A percentile compares a stretch with the other conserved stretches of the same genome.
Evolutionary conservation across 1,284 basidiomycete species (phyloP).

Genomic region (Apiotrichum porosum): DNA sequence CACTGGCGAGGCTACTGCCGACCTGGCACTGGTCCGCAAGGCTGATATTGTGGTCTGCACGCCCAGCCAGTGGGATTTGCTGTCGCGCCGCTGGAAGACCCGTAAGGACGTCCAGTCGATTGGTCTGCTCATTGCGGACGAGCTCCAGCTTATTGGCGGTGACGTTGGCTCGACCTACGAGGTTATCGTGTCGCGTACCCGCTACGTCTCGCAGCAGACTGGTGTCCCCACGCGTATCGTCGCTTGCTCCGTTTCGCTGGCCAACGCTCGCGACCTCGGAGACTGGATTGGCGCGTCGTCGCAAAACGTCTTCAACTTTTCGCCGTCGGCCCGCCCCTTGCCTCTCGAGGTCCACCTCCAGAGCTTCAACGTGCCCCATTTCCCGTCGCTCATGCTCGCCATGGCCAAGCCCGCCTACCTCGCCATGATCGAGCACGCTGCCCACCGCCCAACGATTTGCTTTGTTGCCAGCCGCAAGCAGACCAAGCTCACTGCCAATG

Average conservation of each 20-base stretch:
- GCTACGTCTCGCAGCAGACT: constrained; percentile 94
- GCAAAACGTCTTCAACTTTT: constrained; percentile 96
- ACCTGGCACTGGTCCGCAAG: constrained; percentile 84
- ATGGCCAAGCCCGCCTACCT: constrained; percentile 99
- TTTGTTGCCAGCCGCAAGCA: constrained; percentile 94
- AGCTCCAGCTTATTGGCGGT: constrained; percentile 87
- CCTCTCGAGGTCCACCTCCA: constrained; percentile 98
- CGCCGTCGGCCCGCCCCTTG: constrained; percentile 86
- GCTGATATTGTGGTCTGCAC: constrained; percentile 90
- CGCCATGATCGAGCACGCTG: constrained; percentile 82
- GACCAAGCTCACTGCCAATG: constrained; percentile 86
- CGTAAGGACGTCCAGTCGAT: constrained; percentile 94
- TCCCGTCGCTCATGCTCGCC: constrained; percentile 96
- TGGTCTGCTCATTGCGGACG: constrained; percentile 88
- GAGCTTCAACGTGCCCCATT: constrained; percentile 91
- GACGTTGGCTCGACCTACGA: constrained; percentile 95
- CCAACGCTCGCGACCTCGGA: constrained; percentile 92
- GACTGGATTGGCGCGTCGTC: constrained; percentile 96
- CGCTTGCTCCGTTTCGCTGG: constrained; percentile 86
- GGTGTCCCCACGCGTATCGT: constrained; percentile 86
- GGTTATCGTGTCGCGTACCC: constrained; percentile 86
- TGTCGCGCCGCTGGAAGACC: constrained; percentile 90
- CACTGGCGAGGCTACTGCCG: constrained; percentile 91
- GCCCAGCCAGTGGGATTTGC: constrained; percentile 87
- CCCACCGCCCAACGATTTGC: constrained; percentile 78